Percentiles rank a stretch among this genome's conserved stretches.
Evolutionary conservation across 139 green algal species (phyloP).

Genomic region (Picochlorum sp.): DNA sequence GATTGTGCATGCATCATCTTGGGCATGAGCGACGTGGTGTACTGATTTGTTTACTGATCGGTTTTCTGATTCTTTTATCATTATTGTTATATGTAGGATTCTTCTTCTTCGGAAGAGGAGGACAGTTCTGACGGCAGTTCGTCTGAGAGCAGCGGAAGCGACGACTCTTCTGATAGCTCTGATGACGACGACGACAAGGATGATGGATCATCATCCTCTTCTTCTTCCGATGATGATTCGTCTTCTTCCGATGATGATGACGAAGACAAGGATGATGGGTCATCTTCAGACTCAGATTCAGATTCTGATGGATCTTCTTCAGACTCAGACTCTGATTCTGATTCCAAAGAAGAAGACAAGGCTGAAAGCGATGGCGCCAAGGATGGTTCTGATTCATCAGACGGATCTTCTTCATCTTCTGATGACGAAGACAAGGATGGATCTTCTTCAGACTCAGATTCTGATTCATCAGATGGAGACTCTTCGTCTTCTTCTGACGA

Average conservation of each 20-base stretch:
- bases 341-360: not conserved
- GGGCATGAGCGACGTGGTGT: too few species aligned
- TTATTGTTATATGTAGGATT: not conserved
- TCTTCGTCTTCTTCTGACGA: too few species aligned
- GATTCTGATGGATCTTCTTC: not conserved
- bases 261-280: not conserved
- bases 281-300: too few species aligned
- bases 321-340: too few species aligned
- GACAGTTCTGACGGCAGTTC: not conserved
- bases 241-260: not conserved
- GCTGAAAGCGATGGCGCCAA: not conserved
- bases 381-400: constrained; percentile 16
- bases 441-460: too few species aligned
- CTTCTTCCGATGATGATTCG: not conserved
- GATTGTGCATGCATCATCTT: too few species aligned
- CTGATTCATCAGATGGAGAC: too few species aligned
- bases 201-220: not conserved
- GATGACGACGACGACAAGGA: too few species aligned
- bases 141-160: not conserved
- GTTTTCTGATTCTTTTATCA: not conserved
- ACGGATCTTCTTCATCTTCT: not conserved
- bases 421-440: too few species aligned
- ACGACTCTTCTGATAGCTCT: constrained; percentile 18
- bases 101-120: not conserved
- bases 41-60: too few species aligned